A percentile compares a stretch with the other conserved stretches of the same genome.
Conservation (phyloP, 768 basidiomycete genomes). For the Vararia minispora region DNA sequence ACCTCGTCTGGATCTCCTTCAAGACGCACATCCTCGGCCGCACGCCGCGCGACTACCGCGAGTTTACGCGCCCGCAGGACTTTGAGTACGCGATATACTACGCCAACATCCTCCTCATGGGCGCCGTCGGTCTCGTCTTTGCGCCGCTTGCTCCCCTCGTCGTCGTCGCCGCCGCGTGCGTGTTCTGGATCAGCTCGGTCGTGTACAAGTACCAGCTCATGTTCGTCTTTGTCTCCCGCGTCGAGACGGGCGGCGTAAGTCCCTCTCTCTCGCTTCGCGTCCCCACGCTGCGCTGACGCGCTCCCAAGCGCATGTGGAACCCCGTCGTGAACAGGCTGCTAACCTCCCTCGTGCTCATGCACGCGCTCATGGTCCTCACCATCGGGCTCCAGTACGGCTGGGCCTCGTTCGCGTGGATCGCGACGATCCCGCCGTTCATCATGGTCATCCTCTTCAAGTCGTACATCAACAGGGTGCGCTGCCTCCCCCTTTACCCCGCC, state of each 20-base stretch:
- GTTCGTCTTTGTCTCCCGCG: slow-evolving; percentile 83
- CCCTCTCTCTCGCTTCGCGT: not conserved
- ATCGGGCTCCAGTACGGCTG: slow-evolving; percentile 73
- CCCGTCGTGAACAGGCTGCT: slow-evolving; percentile 85
- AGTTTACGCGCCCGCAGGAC: slow-evolving; percentile 84
- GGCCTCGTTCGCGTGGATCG: slow-evolving; percentile 67
- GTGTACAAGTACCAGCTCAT: slow-evolving; percentile 96
- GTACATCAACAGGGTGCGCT: slow-evolving; percentile 58
- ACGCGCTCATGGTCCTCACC: slow-evolving; percentile 73
- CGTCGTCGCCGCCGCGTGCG: slow-evolving; percentile 64
- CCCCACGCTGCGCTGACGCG: slow-evolving; percentile 3
- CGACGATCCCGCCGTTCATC: slow-evolving; percentile 79
- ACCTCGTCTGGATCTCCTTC: slow-evolving; percentile 76
- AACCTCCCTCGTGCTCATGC: slow-evolving; percentile 75
- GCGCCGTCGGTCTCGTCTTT: slow-evolving; percentile 87
- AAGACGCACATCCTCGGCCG: slow-evolving; percentile 76
- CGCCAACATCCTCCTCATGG: slow-evolving; percentile 53
- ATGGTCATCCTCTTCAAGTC: slow-evolving; percentile 76
- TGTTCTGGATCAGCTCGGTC: slow-evolving; percentile 81
- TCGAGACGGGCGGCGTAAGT: slow-evolving; percentile 89
- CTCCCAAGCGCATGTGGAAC: slow-evolving; percentile 77
- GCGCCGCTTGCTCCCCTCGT: slow-evolving; percentile 93
- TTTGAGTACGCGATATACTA: slow-evolving; percentile 84
- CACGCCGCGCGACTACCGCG: slow-evolving; percentile 81
- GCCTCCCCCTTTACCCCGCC: too few relatives aligned